Percentiles rank a stretch among this genome's conserved stretches.
Evolutionary conservation across 371 early-diverging fungal genomes (phyloP).

Genomic region (Amoeboaphelidium protococcarum): DNA sequence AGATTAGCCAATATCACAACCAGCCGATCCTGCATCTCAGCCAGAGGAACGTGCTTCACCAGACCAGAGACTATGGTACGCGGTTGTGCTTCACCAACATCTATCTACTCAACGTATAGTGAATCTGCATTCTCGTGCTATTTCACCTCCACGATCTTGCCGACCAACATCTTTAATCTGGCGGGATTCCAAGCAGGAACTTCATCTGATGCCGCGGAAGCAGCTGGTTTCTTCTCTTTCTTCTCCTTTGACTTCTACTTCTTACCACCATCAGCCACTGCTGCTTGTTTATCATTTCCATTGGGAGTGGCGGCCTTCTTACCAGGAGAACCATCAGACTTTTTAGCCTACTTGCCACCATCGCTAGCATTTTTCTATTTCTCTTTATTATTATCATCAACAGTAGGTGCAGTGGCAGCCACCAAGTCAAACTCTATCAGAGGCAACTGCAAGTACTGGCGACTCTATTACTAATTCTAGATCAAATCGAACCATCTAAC

Average conservation of each 20-base stretch:
- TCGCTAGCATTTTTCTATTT: too few species aligned
- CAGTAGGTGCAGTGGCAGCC: constrained; percentile 18
- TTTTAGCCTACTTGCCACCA: too few species aligned
- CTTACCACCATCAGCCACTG: constrained; percentile 3
- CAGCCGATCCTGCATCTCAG: constrained; percentile 39
- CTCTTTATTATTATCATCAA: constrained; percentile 6
- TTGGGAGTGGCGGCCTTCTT: not conserved
- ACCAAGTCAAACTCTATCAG: constrained; percentile 26
- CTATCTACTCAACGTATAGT: constrained; percentile 80
- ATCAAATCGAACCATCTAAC: constrained; percentile 50
- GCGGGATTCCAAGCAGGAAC: constrained; percentile 14
- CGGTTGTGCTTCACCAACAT: constrained; percentile 58
- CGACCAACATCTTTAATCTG: constrained; percentile 74
- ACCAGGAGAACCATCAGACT: not conserved
- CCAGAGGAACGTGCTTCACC: constrained; percentile 62
- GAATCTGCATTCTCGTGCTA: constrained; percentile 80
- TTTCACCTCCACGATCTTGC: constrained; percentile 46
- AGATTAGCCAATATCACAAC: constrained; percentile 57
- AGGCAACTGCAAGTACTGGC: constrained; percentile 18
- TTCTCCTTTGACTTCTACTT: constrained; percentile 11
- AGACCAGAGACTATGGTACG: constrained; percentile 76
- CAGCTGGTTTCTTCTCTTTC: constrained; percentile 2
- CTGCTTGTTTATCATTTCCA: constrained; percentile 17
- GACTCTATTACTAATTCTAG: constrained; percentile 27
- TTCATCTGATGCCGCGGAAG: constrained; percentile 7